Percentiles rank a stretch among this genome's conserved stretches.
These are phyloP conservation scores for Candida frijolesensis DNA, from an alignment of 1,139 yeast species.

Conservation along the genomic window DNA sequence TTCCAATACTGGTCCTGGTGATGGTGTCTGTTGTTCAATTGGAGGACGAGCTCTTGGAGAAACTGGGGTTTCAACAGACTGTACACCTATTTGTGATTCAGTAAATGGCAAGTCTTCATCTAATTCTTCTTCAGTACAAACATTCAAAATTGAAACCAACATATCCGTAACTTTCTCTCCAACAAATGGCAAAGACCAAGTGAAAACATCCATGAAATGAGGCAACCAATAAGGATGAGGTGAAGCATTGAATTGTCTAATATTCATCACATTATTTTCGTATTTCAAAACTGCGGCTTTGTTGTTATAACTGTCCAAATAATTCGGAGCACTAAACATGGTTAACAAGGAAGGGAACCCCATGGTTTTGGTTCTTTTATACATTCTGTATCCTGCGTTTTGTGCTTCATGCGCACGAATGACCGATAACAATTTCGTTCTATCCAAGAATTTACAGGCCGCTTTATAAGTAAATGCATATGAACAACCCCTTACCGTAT, in stretches of 20 bases:
- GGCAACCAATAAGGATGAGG: conserved; percentile 99
- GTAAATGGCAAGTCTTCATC: conserved; percentile 66
- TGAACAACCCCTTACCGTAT: conserved; percentile 89
- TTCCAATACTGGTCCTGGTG: not conserved
- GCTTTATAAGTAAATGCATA: conserved; percentile 88
- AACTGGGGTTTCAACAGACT: conserved; percentile 4
- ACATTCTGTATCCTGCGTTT: conserved; percentile 96
- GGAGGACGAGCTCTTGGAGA: conserved; percentile 17
- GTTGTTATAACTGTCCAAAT: conserved; percentile 89
- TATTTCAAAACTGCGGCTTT: conserved; percentile 94
- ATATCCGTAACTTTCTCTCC: conserved; percentile 97
- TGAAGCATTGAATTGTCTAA: conserved; percentile 87
- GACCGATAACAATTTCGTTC: conserved; percentile 77
- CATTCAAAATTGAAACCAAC: conserved; percentile 85
- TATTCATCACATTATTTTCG: conserved; percentile 91
- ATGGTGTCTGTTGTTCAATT: conserved; percentile 9
- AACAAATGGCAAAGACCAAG: conserved; percentile 97
- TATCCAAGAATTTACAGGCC: conserved; percentile 75
- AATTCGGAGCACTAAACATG: conserved; percentile 94
- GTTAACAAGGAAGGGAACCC: conserved; percentile 95
- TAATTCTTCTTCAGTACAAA: conserved; percentile 93
- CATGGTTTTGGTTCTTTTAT: conserved; percentile 78
- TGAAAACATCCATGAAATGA: conserved; percentile 94
- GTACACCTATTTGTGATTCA: conserved; percentile 16
- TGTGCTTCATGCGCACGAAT: conserved; percentile 98